A percentile compares a stretch with the other conserved stretches of the same genome.
These are phyloP conservation scores for Podaxis mareebaensis DNA, from an alignment of 768 basidiomycete genomes.

Conservation along the genomic window DNA sequence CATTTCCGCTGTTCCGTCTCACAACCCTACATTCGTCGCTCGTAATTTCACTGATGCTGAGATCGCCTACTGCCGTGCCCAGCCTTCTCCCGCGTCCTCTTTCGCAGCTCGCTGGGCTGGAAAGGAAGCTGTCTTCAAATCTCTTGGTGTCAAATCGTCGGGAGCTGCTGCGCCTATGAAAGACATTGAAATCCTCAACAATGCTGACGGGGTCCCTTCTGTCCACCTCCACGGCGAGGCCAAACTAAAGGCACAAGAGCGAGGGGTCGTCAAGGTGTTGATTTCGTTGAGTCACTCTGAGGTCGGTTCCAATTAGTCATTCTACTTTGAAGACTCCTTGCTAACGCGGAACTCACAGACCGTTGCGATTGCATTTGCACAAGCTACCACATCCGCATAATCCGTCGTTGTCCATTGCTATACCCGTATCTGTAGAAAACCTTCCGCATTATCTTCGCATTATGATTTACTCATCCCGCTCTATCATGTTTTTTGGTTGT, in stretches of 20 bases:
- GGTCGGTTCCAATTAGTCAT: conserved; percentile 42
- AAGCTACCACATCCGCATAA: conserved; percentile 49
- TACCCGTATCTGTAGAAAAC: conserved; percentile 8
- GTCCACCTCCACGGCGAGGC: conserved; percentile 83
- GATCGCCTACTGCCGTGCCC: conserved; percentile 80
- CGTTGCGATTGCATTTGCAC: conserved; percentile 86
- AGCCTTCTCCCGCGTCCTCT: conserved; percentile 85
- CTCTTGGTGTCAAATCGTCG: conserved; percentile 84
- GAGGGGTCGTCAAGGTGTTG: conserved; percentile 73
- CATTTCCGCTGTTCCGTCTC: conserved; percentile 89
- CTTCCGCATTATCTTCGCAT: conserved; percentile 2
- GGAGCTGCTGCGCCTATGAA: conserved; percentile 95
- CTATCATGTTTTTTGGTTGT: conserved; percentile 9
- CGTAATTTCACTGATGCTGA: conserved; percentile 95
- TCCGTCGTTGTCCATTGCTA: conserved; percentile 1
- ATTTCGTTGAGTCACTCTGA: conserved; percentile 94
- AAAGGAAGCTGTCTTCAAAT: conserved; percentile 98
- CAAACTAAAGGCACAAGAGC: conserved; percentile 64
- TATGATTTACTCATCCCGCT: neutral
- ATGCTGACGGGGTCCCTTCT: conserved; percentile 74
- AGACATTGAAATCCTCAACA: conserved; percentile 93
- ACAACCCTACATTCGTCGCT: conserved; percentile 81
- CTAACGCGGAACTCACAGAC: conserved; percentile 45
- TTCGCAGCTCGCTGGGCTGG: conserved; percentile 97
- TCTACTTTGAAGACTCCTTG: neutral